Evolutionary conservation across 192 early-diverging fungal species (phyloP), one percentile per base, ranked within the genome.

Genomic region (Paraglomus brasilianum): DNA sequence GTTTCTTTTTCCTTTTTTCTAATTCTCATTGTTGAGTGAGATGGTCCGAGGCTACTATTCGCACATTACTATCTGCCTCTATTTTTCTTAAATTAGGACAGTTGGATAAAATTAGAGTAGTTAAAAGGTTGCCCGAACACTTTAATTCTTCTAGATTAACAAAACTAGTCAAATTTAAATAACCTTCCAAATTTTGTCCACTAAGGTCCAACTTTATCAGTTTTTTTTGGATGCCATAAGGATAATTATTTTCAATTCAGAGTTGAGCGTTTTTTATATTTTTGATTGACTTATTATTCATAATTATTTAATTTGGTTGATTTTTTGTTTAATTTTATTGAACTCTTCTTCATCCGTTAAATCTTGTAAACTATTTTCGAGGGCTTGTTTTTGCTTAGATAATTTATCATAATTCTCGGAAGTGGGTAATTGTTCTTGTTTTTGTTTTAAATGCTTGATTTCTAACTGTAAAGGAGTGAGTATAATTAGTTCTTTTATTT

Each of bases 61-160:
- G n/a, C n/a, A n/a, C n/a, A n/a, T n/a, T n/a, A n/a, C n/a, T n/a
- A n/a, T n/a, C n/a, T n/a, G n/a, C n/a, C n/a, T 63, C 15, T 36
- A 57, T 36, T 22, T 57, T 19, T 36, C 39, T 57, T 30, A 57
- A 30, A 5, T 57, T 5, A 4, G 2, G 55, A 19, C 55, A 57
- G 39, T 57, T 57, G 13, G 55, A 36, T 57, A 57, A 57, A 57
- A 36, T 36, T 19, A 57, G 39, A 36, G 30, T 36, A 57, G 55
- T 57, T 57, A 57, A 57, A 48, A 48, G 10, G 36, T 63, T 63
- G 36, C 24, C 21, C 10, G 22, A 46, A 22, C 61, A 63, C 8
- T 63, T 46, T 63, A 63, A 63, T 47, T 63, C 61, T 63, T 63
- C 61, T 63, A 63, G 36, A 10, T 63, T 47, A n/a, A n/a, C n/a